Evolutionary conservation across 225 moss, liverwort and hornwort species (phyloP).

Genomic region (Pseudisothecium myosuroides): DNA sequence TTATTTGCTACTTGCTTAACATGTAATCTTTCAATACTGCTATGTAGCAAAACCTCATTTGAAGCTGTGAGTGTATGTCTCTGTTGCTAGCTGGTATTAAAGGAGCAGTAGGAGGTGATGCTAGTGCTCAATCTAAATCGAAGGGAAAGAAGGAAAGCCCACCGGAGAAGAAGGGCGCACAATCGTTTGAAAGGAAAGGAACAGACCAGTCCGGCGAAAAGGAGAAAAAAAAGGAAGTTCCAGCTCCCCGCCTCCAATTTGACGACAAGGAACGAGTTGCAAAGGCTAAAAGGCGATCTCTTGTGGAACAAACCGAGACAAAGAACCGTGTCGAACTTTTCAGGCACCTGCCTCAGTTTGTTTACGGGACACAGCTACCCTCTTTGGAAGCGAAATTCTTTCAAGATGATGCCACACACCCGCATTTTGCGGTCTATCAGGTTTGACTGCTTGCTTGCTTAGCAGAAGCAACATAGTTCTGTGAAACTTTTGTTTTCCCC

Average conservation of each 20-base stretch:
- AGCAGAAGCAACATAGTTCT: background rate
- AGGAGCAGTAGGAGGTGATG: conserved; percentile 17
- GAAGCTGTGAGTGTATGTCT: background rate
- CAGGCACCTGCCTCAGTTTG: conserved; percentile 88
- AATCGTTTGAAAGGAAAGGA: conserved; percentile 20
- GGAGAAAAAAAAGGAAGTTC: conserved; percentile 77
- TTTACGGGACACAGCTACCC: conserved; percentile 70
- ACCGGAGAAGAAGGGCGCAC: conserved; percentile 28
- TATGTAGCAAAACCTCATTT: background rate
- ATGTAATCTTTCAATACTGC: background rate
- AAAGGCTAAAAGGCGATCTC: conserved; percentile 67
- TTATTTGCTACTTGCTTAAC: background rate
- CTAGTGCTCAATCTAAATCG: conserved; percentile 7
- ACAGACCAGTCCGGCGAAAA: conserved; percentile 59
- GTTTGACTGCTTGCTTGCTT: background rate
- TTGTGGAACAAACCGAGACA: conserved; percentile 86
- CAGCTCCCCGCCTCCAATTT: conserved; percentile 73
- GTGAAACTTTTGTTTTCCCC: background rate
- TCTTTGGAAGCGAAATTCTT: conserved; percentile 85
- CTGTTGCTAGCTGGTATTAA: conserved; percentile 1
- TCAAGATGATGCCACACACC: conserved; percentile 65
- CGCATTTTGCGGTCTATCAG: conserved; percentile 91
- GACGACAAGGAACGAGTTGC: conserved; percentile 81
- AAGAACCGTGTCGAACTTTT: conserved; percentile 93
- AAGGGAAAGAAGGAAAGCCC: conserved; percentile 47